phyloP scores from a whole-genome alignment of 495 filamentous ascomycete genomes.

The Acidomyces sp. region DNA sequence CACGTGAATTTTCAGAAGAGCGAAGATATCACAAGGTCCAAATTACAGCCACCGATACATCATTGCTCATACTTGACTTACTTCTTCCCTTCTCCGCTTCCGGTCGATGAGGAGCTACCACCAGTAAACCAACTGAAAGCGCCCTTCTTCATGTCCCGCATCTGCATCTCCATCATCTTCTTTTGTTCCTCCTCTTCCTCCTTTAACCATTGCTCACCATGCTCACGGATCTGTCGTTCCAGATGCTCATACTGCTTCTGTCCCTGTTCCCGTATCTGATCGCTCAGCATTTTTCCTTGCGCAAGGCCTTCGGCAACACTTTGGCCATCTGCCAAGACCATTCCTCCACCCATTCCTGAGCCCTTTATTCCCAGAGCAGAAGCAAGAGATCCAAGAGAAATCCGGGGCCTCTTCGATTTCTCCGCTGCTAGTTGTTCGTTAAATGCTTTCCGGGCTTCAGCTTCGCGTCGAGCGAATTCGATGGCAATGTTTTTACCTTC shows the following conservation, averaged over 20 bases:
- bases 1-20: no score
- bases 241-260: constrained; percentile 78
- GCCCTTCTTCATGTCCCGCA: constrained; percentile 69
- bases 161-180: constrained; percentile 73
- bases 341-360: constrained; percentile 18
- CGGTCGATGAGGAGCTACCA: no score
- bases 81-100: no score
- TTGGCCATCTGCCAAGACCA: constrained; percentile 51
- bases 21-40: no score
- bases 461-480: constrained; percentile 62
- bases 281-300: constrained; percentile 89
- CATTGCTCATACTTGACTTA: no score
- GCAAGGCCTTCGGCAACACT: constrained; percentile 57
- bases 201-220: constrained; percentile 86
- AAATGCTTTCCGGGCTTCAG: background rate
- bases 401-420: constrained; percentile 45
- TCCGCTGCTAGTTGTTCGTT: constrained; percentile 48
- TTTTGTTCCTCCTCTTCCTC: constrained; percentile 78
- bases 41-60: no score
- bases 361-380: constrained; percentile 62
- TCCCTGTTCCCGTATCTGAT: constrained; percentile 80
- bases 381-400: constrained; percentile 43
- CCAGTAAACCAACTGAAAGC: constrained; percentile 45
- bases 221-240: constrained; percentile 77
- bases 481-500: constrained; percentile 71